Conservation (phyloP, 495 filamentous ascomycete species). For the Xylaria curta region DNA sequence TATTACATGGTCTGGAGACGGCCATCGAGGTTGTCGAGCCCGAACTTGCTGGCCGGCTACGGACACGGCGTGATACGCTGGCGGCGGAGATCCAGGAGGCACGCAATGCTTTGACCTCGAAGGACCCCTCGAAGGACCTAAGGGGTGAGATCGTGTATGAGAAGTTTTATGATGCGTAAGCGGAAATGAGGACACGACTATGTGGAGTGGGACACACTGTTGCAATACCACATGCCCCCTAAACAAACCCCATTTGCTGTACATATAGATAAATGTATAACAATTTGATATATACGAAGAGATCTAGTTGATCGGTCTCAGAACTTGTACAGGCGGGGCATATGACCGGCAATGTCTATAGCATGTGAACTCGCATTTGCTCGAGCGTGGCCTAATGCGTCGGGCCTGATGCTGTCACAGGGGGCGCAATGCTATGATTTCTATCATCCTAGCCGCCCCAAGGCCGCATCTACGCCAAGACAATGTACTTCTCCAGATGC, state of each 20-base stretch:
- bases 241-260: slow-evolving; percentile 19
- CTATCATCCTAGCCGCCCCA: neutral
- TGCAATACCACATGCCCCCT: slow-evolving; percentile 23
- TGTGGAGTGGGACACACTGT: neutral
- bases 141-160: slow-evolving; percentile 34
- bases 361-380: neutral
- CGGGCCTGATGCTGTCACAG: neutral
- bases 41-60: slow-evolving; percentile 41
- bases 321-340: neutral
- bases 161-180: slow-evolving; percentile 30
- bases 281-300: slow-evolving; percentile 34
- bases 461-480: slow-evolving; percentile 67
- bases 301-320: slow-evolving; percentile 2
- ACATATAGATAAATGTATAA: slow-evolving; percentile 30
- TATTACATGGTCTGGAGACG: slow-evolving; percentile 48
- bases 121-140: too few species aligned
- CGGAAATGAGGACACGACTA: neutral
- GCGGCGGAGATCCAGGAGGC: slow-evolving; percentile 35
- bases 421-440: neutral
- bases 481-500: slow-evolving; percentile 89
- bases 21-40: slow-evolving; percentile 47
- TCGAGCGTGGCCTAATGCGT: neutral
- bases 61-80: slow-evolving; percentile 37
- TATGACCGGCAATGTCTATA: neutral
- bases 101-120: slow-evolving; percentile 10